Percentiles rank a stretch among this genome's conserved stretches.
Conservation (phyloP, 2,329 filamentous ascomycete genomes). For the Aureobasidium pullulans region DNA sequence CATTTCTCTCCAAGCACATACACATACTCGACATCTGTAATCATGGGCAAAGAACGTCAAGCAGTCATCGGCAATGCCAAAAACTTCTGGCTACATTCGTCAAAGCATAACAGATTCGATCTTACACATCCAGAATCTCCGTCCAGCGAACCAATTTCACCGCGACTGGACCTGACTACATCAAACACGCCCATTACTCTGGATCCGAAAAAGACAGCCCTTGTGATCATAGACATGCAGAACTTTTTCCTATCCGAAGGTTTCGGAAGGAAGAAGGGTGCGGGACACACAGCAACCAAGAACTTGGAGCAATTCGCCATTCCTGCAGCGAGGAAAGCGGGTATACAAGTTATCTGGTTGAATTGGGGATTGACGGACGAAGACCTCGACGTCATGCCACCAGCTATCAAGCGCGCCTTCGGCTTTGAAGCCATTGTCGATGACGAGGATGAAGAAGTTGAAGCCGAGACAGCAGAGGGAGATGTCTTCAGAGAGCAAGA, state of each 20-base stretch:
- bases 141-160: slow-evolving; percentile 18
- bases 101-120: slow-evolving; percentile 35
- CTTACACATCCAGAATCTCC: slow-evolving; percentile 36
- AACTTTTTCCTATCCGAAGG: slow-evolving; percentile 35
- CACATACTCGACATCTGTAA: neutral
- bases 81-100: slow-evolving; percentile 41
- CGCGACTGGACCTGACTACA: slow-evolving; percentile 21
- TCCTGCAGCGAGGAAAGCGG: slow-evolving; percentile 38
- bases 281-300: slow-evolving; percentile 36
- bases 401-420: slow-evolving; percentile 41
- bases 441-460: slow-evolving; percentile 18
- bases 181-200: slow-evolving; percentile 25
- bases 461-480: slow-evolving; percentile 8
- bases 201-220: slow-evolving; percentile 29
- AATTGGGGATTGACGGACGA: slow-evolving; percentile 36
- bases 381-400: slow-evolving; percentile 32
- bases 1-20: neutral
- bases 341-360: slow-evolving; percentile 35
- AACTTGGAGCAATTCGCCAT: slow-evolving; percentile 38
- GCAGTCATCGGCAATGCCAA: slow-evolving; percentile 34
- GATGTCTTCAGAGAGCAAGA: slow-evolving; percentile 17
- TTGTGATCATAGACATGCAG: slow-evolving; percentile 38
- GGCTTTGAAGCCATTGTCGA: slow-evolving; percentile 29
- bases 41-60: slow-evolving; percentile 21
- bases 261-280: slow-evolving; percentile 27